Evolutionary conservation across 345 rosid genomes (phyloP).

Genomic region (Hypericum perforatum): DNA sequence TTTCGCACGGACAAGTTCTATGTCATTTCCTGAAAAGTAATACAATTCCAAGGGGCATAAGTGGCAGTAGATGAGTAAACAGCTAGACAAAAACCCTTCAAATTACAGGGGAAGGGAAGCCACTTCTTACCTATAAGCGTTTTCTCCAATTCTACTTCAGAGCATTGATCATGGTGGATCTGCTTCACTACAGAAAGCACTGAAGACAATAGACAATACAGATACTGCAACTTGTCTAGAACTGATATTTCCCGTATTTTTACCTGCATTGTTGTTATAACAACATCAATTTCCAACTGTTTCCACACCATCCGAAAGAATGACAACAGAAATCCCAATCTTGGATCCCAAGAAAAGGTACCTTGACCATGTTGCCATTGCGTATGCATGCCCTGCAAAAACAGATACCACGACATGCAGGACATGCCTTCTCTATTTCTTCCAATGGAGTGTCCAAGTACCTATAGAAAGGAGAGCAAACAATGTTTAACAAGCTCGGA

Average conservation of each 20-base stretch:
- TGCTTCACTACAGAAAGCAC: conserved; percentile 84
- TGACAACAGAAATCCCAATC: background rate
- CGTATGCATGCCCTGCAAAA: conserved; percentile 80
- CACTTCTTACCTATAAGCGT: conserved; percentile 55
- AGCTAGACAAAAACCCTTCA: background rate
- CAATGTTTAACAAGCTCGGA: conserved; percentile 10
- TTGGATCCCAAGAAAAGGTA: conserved; percentile 15
- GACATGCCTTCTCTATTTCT: conserved; percentile 81
- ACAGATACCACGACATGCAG: conserved; percentile 92
- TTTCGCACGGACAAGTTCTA: conserved; percentile 68
- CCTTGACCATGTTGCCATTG: conserved; percentile 81
- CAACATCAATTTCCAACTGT: conserved; percentile 9
- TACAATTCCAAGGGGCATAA: conserved; percentile 9
- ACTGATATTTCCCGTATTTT: conserved; percentile 69
- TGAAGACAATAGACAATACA: conserved; percentile 60
- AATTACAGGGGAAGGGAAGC: conserved; percentile 3
- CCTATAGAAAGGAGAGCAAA: conserved; percentile 29
- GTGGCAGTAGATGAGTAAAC: background rate
- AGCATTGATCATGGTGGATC: conserved; percentile 78
- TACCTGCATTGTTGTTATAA: conserved; percentile 37
- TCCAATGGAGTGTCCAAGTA: conserved; percentile 53
- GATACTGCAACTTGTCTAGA: conserved; percentile 78
- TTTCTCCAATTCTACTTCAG: conserved; percentile 80
- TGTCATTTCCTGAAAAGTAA: conserved; percentile 50
- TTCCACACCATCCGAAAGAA: background rate